Evolutionary conservation across 164 flowering plant genomes (phyloP).

Genomic region (Annona squamosa): DNA sequence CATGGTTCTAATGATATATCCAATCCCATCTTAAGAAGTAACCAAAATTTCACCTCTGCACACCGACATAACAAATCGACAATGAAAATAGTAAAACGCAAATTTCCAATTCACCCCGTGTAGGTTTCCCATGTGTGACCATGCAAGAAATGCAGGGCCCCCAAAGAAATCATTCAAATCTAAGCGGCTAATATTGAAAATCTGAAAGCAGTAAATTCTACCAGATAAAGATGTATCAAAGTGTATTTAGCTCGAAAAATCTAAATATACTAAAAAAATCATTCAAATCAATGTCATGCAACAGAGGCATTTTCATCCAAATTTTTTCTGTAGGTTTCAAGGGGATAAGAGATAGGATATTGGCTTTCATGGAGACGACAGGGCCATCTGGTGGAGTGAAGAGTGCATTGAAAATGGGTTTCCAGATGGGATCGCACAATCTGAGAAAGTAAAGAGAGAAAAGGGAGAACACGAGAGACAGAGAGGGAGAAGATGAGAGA

Average conservation of each 20-base stretch:
- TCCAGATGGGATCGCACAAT: conserved; percentile 40
- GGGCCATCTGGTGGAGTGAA: conserved; percentile 44
- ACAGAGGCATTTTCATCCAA: conserved; percentile 35
- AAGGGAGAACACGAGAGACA: too few species aligned
- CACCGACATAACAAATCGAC: too few species aligned
- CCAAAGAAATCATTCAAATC: conserved; percentile 72
- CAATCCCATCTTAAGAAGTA: too few species aligned
- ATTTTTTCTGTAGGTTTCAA: conserved; percentile 12
- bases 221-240: too few species aligned
- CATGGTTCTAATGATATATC: too few species aligned
- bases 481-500: too few species aligned
- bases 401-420: conserved; percentile 27
- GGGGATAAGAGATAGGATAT: conserved; percentile 48
- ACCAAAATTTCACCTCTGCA: too few species aligned
- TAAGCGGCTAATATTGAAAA: conserved; percentile 50
- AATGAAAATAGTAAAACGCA: neutral
- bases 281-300: conserved; percentile 47
- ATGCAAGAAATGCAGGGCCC: conserved; percentile 81
- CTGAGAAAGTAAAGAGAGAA: conserved; percentile 18
- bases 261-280: too few species aligned
- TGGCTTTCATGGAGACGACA: conserved; percentile 43
- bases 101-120: conserved; percentile 45
- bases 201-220: conserved; percentile 26
- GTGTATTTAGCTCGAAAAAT: too few species aligned
- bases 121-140: conserved; percentile 83